Evolutionary conservation across 2,329 filamentous ascomycete genomes (phyloP).

Genomic region (Trichoderma atroviride): DNA sequence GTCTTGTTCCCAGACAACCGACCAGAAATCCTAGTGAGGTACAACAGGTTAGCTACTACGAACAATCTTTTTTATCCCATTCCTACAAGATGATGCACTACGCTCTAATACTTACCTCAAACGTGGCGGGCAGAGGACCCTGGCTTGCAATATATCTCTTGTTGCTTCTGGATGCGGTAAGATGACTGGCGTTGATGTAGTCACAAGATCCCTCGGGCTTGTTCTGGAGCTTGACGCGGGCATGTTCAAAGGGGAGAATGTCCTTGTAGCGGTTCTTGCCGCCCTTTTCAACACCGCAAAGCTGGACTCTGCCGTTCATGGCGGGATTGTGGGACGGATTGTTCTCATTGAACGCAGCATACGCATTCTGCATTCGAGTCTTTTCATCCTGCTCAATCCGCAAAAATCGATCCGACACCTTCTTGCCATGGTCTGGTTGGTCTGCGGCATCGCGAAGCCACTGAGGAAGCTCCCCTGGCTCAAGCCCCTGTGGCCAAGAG

Average conservation of each 20-base stretch:
- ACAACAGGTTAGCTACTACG: not conserved
- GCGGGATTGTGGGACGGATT: conserved; percentile 35
- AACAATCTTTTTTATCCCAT: not conserved
- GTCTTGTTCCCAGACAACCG: conserved; percentile 95
- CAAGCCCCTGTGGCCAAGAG: conserved; percentile 49
- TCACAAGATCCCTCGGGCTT: conserved; percentile 73
- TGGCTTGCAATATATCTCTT: conserved; percentile 96
- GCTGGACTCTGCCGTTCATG: conserved; percentile 56
- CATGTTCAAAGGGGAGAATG: conserved; percentile 94
- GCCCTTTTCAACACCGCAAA: conserved; percentile 93
- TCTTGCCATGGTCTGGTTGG: conserved; percentile 71
- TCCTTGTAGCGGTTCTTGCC: conserved; percentile 97
- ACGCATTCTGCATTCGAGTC: conserved; percentile 85
- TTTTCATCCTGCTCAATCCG: conserved; percentile 83
- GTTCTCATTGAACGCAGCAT: conserved; percentile 52
- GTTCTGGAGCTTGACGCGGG: conserved; percentile 76
- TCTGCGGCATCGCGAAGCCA: conserved; percentile 77
- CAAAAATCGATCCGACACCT: conserved; percentile 81
- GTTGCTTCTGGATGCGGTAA: conserved; percentile 78
- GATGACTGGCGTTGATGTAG: conserved; percentile 92
- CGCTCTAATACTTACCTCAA: conserved; percentile 63
- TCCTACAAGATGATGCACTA: not conserved
- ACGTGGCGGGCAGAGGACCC: conserved; percentile 88
- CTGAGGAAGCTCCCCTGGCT: conserved; percentile 61
- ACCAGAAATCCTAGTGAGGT: conserved; percentile 83